A percentile compares a stretch with the other conserved stretches of the same genome.
Conservation (phyloP, 202 grass and related monocot genomes). For the Setaria viridis region DNA sequence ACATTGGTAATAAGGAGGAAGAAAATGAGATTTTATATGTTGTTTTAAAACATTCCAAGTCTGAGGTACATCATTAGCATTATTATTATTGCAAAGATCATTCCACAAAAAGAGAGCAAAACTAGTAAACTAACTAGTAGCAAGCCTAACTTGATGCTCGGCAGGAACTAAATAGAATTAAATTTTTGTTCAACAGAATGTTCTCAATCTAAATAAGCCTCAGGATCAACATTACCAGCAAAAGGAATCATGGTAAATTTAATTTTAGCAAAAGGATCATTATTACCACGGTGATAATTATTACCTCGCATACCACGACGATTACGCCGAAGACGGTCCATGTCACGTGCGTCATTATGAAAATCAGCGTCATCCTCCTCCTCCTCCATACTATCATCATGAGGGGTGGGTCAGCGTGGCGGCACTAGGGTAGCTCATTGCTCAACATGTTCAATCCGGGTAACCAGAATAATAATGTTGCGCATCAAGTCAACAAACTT, state of each 20-base stretch:
- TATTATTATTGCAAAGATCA: not conserved
- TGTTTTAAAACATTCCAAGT: not conserved
- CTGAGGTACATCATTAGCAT: not conserved
- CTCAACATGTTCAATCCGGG: no score
- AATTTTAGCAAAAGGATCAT: not conserved
- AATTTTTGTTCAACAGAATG: not conserved
- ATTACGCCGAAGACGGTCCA: no score
- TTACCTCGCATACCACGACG: no score
- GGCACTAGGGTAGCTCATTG: no score
- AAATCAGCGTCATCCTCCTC: no score
- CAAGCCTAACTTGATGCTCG: not conserved
- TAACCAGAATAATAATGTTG: no score
- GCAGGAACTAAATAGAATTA: not conserved
- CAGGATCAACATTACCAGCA: not conserved
- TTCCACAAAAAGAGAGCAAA: not conserved
- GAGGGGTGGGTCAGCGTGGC: no score
- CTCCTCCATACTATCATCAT: no score
- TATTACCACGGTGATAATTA: not conserved
- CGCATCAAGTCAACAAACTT: no score
- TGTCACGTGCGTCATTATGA: no score
- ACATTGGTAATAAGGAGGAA: not conserved
- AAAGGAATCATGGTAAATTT: not conserved
- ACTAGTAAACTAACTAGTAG: conserved; percentile 10
- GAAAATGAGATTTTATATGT: not conserved
- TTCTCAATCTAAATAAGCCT: not conserved